Base-by-base conservation (phyloP, 2,329 filamentous ascomycete species). In the Furcasterigmium sp. region DNA sequence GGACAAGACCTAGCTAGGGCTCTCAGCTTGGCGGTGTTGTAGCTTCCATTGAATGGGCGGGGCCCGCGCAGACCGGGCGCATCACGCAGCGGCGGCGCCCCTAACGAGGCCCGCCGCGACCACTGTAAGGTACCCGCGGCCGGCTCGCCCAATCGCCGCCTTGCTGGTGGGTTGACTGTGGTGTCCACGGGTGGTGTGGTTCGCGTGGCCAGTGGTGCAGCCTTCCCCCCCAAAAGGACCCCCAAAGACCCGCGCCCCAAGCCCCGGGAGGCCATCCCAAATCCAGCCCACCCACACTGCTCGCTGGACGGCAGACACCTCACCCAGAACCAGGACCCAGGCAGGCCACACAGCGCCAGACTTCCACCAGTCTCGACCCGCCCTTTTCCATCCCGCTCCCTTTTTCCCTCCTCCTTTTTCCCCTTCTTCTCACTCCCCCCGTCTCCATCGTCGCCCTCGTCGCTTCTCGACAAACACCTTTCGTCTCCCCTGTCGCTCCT, bases 401-500 rank as follows among this genome's bases (percentile, higher is more conserved):
- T 53, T 59, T 55, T 56, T 51, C 51, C 51, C 47, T 41, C 44
- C 44, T 47, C 44, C 42, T 48, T 56, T 51, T 53, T 53, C 55
- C 56, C 58, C 62, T 58, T 60, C 60, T 62, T 56, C 59, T 59
- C 56, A 49, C 60, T 59, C 53, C 58, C 57, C 51, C 53, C 37
- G 48, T 55, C 54, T 47, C 48, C 53, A 59, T 57, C 58, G 58
- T 53, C 54, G 56, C 51, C 53, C 53, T 63, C 57, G 60, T 63
- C 56, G 56, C 17, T 59, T 53, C 47, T 51, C 51, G 49, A 37
- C 42, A 58, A 60, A 58, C 62, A 60, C 59, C 61, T 63, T 56
- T 59, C 57, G 58, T 59, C 57, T 52, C 54, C 56, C 56, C 51
- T 58, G 61, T 65, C 54, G 56, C 61, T 59, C 58, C 59, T 62